Evolutionary conservation across 129 eudicot species (phyloP).

Genomic region (Tanacetum coccineum): DNA sequence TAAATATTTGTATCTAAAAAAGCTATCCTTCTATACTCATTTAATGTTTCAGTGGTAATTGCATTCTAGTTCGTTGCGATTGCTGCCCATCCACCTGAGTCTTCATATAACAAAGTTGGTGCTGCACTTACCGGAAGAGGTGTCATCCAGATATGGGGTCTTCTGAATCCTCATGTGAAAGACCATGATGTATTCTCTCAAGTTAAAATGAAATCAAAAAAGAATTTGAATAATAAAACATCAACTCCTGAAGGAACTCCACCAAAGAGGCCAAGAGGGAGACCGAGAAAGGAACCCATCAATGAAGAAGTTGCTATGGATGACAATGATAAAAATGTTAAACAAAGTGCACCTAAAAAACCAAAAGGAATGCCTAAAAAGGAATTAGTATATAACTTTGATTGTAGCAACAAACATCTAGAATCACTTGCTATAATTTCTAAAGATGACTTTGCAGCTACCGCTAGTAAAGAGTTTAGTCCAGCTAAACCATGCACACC

Average conservation of each 20-base stretch:
- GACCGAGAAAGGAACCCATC: slow-evolving; percentile 25
- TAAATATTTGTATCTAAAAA: neutral
- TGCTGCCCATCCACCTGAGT: slow-evolving; percentile 94
- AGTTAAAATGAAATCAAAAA: slow-evolving; percentile 29
- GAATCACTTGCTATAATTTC: neutral
- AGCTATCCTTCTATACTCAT: neutral
- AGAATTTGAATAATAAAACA: slow-evolving; percentile 2
- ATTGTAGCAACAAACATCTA: slow-evolving; percentile 6
- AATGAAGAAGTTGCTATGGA: slow-evolving; percentile 19
- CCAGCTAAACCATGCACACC: neutral
- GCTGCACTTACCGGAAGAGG: slow-evolving; percentile 79
- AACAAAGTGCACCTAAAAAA: slow-evolving; percentile 18
- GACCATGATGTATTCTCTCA: slow-evolving; percentile 29
- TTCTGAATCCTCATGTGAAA: slow-evolving; percentile 31
- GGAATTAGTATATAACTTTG: slow-evolving; percentile 27
- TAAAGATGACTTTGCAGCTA: neutral
- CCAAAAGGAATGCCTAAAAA: slow-evolving; percentile 70
- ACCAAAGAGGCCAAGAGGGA: slow-evolving; percentile 29
- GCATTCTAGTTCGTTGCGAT: slow-evolving; percentile 63
- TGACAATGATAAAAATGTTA: slow-evolving; percentile 3
- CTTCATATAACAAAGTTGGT: slow-evolving; percentile 84
- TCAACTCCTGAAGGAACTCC: neutral
- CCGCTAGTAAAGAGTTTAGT: neutral
- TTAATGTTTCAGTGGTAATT: slow-evolving; percentile 4
- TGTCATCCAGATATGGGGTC: slow-evolving; percentile 77